phyloP scores from a whole-genome alignment of 192 early-diverging fungal species.

The Umbelopsis sp. region DNA sequence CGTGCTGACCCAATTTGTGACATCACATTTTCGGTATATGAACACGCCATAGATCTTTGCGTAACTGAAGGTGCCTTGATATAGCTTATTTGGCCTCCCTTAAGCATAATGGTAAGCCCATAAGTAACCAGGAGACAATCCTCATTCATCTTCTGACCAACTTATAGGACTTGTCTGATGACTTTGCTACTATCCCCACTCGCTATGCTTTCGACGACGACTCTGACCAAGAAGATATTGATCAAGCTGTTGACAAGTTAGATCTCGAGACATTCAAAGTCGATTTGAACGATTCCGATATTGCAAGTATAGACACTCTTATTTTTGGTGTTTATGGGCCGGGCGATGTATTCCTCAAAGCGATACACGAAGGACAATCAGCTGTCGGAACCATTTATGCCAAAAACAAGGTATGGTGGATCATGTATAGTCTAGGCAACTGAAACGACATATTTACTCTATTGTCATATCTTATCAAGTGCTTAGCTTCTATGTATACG shows the following conservation, averaged over 20 bases:
- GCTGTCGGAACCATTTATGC: background rate
- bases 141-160: background rate
- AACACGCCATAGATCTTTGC: no score
- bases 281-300: background rate
- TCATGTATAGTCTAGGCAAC: background rate
- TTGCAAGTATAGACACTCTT: background rate
- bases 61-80: no score
- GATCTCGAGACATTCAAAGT: conserved; percentile 6
- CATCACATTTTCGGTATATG: no score
- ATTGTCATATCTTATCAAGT: background rate
- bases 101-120: no score
- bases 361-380: background rate
- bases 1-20: no score
- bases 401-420: background rate
- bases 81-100: no score
- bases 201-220: conserved; percentile 17
- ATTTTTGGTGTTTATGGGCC: conserved; percentile 1
- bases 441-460: background rate
- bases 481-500: background rate
- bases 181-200: conserved; percentile 10
- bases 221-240: background rate
- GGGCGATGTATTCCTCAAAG: conserved; percentile 1
- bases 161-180: background rate
- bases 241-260: conserved; percentile 3
- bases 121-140: no score